A percentile compares a stretch with the other conserved stretches of the same genome.
phyloP scores from a whole-genome alignment of 306 rosid genomes.

The Prunus campanulata region DNA sequence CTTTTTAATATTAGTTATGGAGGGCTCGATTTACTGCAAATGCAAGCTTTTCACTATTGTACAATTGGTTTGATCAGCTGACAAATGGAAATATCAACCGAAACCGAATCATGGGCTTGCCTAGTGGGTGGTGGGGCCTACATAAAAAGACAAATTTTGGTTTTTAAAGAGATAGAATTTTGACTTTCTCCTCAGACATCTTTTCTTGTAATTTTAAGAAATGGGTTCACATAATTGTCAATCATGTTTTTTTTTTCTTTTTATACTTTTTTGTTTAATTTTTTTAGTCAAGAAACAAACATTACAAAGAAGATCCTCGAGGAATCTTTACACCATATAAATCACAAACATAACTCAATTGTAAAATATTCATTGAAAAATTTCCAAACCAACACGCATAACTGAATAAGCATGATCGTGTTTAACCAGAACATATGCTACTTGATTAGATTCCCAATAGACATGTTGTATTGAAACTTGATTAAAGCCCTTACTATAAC shows the following conservation, averaged over 20 bases:
- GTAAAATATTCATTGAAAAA: fast-evolving
- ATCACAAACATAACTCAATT: no score
- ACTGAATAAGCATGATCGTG: fast-evolving
- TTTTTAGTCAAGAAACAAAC: no score
- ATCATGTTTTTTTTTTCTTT: no score
- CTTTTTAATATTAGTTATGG: neutral
- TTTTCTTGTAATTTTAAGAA: neutral
- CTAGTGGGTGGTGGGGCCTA: neutral
- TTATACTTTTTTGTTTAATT: no score
- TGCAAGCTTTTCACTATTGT: neutral
- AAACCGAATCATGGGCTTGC: neutral
- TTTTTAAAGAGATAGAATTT: no score
- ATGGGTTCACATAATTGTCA: neutral
- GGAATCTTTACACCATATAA: no score
- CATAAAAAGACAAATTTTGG: no score
- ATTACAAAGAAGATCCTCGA: no score
- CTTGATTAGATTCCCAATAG: no score
- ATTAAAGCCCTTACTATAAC: no score
- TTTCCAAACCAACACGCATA: fast-evolving
- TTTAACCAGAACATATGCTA: fast-evolving
- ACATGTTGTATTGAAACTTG: no score
- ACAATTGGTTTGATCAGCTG: neutral
- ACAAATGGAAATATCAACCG: neutral
- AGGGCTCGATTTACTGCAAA: neutral
- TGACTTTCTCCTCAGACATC: neutral